Base-by-base conservation (phyloP, 2,329 filamentous ascomycete genomes). In the Beauveria pseudobassiana region DNA sequence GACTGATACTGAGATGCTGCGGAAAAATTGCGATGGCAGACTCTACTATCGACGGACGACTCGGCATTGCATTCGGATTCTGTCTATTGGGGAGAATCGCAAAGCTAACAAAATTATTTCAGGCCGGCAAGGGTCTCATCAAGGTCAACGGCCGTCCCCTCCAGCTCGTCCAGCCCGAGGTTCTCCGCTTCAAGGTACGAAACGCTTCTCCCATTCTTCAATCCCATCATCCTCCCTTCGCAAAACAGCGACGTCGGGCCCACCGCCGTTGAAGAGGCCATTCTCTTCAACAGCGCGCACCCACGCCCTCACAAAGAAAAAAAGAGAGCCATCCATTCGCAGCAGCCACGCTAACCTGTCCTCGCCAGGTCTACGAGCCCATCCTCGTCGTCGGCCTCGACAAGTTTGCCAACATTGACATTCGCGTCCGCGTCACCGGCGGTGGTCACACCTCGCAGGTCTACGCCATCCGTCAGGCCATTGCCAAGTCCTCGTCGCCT, bases 61-160 rank as follows among this genome's bases (percentile, higher is more conserved):
- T n/a, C 5, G 43, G 16, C 43, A 38, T 49, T 34, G 16, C 8
- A 49, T 24, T 49, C 18, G n/a, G 22, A 2, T 40, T 45, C 16
- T 20, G 14, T 12, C 42, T 43, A 5, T 18, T 5, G n/a, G 3
- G 3, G 24, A 59, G 12, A 20, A 18, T n/a, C 30, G 18, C 65
- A 66, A 65, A 67, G 66, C 73, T 76, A 68, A 75, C 71, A 12
- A 18, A 56, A 22, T 45, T 64, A 18, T 45, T 64, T 58, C 66
- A 78, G 77, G 71, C 77, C 70, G 77, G 77, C 67, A 72, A 72
- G 69, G 95, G 95, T 80, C 88, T 98, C 74, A 87, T 99, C 82
- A 96, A 96, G 86, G 95, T 97, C 82, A 99, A 98, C 86, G 95
- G 95, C 82, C 90, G 91, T 79, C 95, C 95, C 75, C 88, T 99